Percentiles rank a stretch among this genome's conserved stretches.
phyloP scores from a whole-genome alignment of 371 early-diverging fungal species.

The Nosema muscidifuracis region DNA sequence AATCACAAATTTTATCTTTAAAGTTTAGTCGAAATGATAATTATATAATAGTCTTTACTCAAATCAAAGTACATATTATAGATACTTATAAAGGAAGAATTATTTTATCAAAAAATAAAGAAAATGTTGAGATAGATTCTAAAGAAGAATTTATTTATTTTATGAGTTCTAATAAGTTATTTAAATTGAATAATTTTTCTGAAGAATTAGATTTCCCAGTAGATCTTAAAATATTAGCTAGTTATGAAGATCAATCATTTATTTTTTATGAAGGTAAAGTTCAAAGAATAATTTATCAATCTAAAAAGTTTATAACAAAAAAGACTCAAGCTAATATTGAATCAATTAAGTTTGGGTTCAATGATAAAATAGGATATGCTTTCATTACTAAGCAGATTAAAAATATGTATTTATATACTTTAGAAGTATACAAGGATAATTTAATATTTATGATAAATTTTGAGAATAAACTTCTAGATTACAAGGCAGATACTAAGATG shows the following conservation, averaged over 20 bases:
- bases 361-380: constrained; percentile 25
- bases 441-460: constrained; percentile 26
- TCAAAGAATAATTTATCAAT: constrained; percentile 36
- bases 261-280: constrained; percentile 25
- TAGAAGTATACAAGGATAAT: constrained; percentile 30
- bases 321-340: constrained; percentile 40
- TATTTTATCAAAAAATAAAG: not conserved
- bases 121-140: not conserved
- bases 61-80: not conserved
- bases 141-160: not conserved
- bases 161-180: not conserved
- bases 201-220: not conserved
- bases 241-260: not conserved
- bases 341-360: constrained; percentile 33
- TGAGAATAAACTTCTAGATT: not conserved
- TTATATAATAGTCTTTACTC: not conserved
- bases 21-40: not conserved
- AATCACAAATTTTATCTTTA: not conserved
- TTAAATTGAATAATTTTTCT: too few species aligned
- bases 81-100: not conserved
- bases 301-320: not conserved
- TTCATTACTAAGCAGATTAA: constrained; percentile 39
- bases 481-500: constrained; percentile 15
- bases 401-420: constrained; percentile 1
- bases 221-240: not conserved